These are phyloP conservation scores for Linaria vulgaris DNA, from an alignment of 257 asterid genomes.

Conservation along the genomic window DNA sequence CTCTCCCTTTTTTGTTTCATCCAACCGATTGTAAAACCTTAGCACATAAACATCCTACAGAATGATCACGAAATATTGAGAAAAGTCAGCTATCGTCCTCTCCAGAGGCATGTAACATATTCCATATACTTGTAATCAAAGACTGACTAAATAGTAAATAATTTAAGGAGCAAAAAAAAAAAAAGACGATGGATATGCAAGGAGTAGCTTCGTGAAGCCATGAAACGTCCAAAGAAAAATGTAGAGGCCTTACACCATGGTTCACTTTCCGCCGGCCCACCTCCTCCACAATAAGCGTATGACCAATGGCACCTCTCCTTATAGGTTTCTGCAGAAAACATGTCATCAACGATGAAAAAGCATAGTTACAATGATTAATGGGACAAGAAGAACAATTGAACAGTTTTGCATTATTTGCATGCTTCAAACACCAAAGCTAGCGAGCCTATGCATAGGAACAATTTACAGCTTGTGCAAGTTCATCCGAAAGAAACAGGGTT, in stretches of 20 bases:
- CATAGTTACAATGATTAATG: conserved; percentile 1
- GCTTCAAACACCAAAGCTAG: neutral
- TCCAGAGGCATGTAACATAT: conserved; percentile 5
- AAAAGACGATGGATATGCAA: neutral
- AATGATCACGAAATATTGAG: conserved; percentile 16
- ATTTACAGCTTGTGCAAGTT: neutral
- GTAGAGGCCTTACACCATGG: conserved; percentile 57
- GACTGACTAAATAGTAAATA: neutral
- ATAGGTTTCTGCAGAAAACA: conserved; percentile 77
- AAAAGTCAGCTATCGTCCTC: neutral
- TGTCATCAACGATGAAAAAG: conserved; percentile 14
- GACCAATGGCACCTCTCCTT: conserved; percentile 83
- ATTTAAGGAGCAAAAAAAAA: conserved; percentile 16
- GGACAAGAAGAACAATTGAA: no score
- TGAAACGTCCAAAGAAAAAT: conserved; percentile 4
- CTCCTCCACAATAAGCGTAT: conserved; percentile 91
- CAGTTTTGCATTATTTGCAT: neutral
- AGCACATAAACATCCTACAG: conserved; percentile 78
- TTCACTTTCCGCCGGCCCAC: conserved; percentile 79
- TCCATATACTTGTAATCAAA: no score
- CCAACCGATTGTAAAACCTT: conserved; percentile 88
- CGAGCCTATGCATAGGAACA: neutral
- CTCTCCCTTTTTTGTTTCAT: conserved; percentile 89
- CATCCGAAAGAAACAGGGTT: neutral
- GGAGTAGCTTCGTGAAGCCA: conserved; percentile 16